Percentiles rank a stretch among this genome's conserved stretches.
Conservation (phyloP, 371 early-diverging fungal genomes). For the Mucor indicus region DNA sequence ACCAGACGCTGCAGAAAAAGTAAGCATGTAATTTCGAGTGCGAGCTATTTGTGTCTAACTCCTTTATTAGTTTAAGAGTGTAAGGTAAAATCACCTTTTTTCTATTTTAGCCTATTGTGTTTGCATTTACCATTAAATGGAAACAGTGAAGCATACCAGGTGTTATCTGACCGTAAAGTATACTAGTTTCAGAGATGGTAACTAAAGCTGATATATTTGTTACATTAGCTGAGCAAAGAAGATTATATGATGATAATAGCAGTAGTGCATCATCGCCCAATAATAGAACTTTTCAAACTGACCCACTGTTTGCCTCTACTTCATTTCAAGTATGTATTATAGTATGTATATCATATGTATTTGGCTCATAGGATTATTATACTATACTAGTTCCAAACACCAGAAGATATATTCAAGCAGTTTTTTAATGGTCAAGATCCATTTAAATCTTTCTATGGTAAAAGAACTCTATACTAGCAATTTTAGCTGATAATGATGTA, state of each 20-base stretch:
- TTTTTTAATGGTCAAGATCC: slow-evolving; percentile 17
- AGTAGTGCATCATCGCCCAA: not conserved
- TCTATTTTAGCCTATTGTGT: not conserved
- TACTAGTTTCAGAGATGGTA: not conserved
- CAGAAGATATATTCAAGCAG: slow-evolving; percentile 16
- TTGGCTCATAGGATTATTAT: not conserved
- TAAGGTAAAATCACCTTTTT: slow-evolving; percentile 5
- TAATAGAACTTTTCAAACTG: not conserved
- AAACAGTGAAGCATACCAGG: slow-evolving; percentile 15
- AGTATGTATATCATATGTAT: not conserved
- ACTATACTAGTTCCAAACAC: slow-evolving; percentile 10
- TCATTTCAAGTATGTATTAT: slow-evolving; percentile 15
- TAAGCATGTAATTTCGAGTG: not conserved
- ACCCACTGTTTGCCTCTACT: slow-evolving; percentile 12
- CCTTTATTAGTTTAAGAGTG: slow-evolving; percentile 52
- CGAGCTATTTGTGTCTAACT: not conserved
- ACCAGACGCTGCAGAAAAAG: slow-evolving; percentile 21
- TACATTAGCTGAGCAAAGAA: slow-evolving; percentile 11
- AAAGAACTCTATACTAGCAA: not conserved
- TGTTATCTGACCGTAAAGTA: slow-evolving; percentile 17
- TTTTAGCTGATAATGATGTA: not conserved
- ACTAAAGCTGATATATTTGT: not conserved
- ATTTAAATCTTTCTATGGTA: slow-evolving; percentile 9
- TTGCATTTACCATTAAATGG: slow-evolving; percentile 12
- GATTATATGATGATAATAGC: slow-evolving; percentile 5